A percentile compares a stretch with the other conserved stretches of the same genome.
These are phyloP conservation scores for Porpolomopsis calyptriformis DNA, from an alignment of 768 basidiomycete genomes.

Conservation along the genomic window DNA sequence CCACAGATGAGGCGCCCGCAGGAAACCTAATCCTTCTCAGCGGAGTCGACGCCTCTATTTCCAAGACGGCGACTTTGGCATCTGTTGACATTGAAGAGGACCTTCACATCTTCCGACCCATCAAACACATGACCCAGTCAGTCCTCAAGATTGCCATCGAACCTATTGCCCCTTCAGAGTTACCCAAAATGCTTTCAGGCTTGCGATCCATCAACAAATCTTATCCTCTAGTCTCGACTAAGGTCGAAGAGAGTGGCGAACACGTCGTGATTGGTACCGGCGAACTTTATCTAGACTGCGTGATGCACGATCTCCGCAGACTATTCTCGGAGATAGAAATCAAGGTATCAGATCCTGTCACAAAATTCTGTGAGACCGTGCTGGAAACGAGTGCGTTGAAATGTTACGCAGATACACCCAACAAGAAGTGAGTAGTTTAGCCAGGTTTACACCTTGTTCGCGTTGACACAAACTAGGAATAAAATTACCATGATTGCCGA, in stretches of 20 bases:
- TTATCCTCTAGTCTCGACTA: conserved; percentile 87
- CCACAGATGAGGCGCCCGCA: conserved; percentile 77
- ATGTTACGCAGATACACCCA: conserved; percentile 98
- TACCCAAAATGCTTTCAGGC: conserved; percentile 98
- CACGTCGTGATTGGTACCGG: conserved; percentile 96
- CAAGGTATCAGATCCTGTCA: conserved; percentile 98
- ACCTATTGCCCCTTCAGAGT: conserved; percentile 92
- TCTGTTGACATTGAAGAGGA: conserved; percentile 69
- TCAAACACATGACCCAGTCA: conserved; percentile 94
- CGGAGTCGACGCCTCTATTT: conserved; percentile 88
- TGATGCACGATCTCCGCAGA: conserved; percentile 88
- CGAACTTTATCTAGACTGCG: conserved; percentile 92
- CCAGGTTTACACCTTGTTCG: conserved; percentile 6
- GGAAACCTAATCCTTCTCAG: conserved; percentile 90
- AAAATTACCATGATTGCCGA: conserved; percentile 99
- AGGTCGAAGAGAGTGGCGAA: conserved; percentile 97
- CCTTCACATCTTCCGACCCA: conserved; percentile 88
- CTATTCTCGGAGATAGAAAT: conserved; percentile 98
- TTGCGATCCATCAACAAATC: conserved; percentile 96
- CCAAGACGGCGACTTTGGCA: conserved; percentile 87
- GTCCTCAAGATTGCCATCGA: conserved; percentile 98
- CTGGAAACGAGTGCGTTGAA: conserved; percentile 95
- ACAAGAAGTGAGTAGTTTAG: conserved; percentile 74
- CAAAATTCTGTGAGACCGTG: conserved; percentile 96
- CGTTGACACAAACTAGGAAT: conserved; percentile 49